Conservation (phyloP, 1,139 yeast genomes). For the Meyerozyma elateridarum region DNA sequence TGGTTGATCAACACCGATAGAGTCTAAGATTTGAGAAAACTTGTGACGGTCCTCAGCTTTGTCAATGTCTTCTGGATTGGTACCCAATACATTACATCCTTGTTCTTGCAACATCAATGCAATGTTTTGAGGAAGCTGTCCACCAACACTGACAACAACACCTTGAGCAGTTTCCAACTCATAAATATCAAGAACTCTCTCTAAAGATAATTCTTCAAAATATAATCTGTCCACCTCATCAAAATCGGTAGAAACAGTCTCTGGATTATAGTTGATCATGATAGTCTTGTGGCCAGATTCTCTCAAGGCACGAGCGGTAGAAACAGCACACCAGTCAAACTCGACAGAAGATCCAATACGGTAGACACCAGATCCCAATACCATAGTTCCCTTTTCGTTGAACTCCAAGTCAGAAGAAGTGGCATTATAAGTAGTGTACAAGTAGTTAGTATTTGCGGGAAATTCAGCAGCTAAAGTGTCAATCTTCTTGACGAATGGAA, state of each 20-base stretch:
- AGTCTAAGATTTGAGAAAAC: slow-evolving; percentile 89
- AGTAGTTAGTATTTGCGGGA: slow-evolving; percentile 94
- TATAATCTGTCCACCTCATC: slow-evolving; percentile 97
- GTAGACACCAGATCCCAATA: slow-evolving; percentile 96
- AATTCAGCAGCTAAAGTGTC: slow-evolving; percentile 98
- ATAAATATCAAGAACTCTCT: slow-evolving; percentile 95
- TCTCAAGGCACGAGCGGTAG: slow-evolving; percentile 92
- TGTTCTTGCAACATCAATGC: slow-evolving; percentile 79
- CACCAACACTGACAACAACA: slow-evolving; percentile 95
- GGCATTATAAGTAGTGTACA: slow-evolving; percentile 95
- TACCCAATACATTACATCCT: slow-evolving; percentile 88
- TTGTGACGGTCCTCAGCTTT: slow-evolving; percentile 98
- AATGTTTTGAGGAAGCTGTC: slow-evolving; percentile 95
- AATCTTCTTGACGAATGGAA: slow-evolving; percentile 93
- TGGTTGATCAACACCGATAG: slow-evolving; percentile 89
- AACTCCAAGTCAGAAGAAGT: slow-evolving; percentile 78
- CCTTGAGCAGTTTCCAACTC: slow-evolving; percentile 88
- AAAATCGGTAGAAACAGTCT: slow-evolving; percentile 96
- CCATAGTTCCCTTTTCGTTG: slow-evolving; percentile 89
- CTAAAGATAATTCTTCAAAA: slow-evolving; percentile 91
- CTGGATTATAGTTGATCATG: slow-evolving; percentile 97
- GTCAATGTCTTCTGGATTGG: slow-evolving; percentile 92
- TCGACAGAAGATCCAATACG: slow-evolving; percentile 98
- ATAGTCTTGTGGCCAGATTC: slow-evolving; percentile 83
- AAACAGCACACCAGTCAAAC: slow-evolving; percentile 99